Percentiles rank a stretch among this genome's conserved stretches.
These are phyloP conservation scores for Hymenoscyphus fraxineus DNA, from an alignment of 2,329 filamentous ascomycete genomes.

Conservation along the genomic window DNA sequence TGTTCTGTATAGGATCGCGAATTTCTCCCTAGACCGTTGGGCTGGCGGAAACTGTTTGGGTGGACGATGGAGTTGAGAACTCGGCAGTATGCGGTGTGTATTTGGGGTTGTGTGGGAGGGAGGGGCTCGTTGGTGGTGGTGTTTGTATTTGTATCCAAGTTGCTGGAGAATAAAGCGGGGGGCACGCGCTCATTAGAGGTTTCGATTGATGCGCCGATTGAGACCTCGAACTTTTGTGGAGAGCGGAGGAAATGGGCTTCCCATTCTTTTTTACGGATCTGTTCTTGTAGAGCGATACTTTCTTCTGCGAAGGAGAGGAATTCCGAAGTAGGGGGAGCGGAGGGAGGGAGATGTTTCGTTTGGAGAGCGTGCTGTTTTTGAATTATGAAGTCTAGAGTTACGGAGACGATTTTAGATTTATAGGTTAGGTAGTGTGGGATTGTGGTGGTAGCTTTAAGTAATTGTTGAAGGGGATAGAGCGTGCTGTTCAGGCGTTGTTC, in stretches of 20 bases:
- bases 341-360: background rate
- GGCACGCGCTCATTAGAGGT: background rate
- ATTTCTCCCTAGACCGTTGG: background rate
- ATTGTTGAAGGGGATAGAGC: background rate
- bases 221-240: background rate
- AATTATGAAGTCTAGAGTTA: background rate
- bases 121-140: background rate
- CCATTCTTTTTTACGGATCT: background rate
- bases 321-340: background rate
- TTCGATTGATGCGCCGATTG: background rate
- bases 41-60: background rate
- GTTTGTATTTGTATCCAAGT: background rate
- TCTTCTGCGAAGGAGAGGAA: background rate
- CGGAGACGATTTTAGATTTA: background rate
- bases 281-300: background rate
- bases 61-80: background rate
- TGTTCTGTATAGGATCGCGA: background rate
- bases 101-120: background rate
- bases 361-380: background rate
- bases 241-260: background rate
- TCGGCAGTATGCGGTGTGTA: background rate
- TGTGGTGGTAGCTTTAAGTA: background rate
- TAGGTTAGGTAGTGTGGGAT: background rate
- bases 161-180: background rate
- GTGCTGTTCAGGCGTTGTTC: background rate